phyloP scores from a whole-genome alignment of 495 filamentous ascomycete genomes.

The Tuber umbilicatum region DNA sequence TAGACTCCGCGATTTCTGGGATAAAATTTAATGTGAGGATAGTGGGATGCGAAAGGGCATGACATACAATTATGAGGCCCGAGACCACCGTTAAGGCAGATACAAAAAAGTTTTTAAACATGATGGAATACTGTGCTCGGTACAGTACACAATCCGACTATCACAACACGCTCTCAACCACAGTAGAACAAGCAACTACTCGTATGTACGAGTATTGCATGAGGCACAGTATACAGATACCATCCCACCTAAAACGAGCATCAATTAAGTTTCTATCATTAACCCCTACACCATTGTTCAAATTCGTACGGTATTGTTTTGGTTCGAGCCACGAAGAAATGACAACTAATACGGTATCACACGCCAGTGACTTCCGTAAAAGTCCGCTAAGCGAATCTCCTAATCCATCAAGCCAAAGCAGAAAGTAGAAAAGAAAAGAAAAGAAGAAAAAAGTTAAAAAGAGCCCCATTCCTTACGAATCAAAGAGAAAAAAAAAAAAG shows the following conservation, averaged over 20 bases:
- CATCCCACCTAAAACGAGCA: not conserved
- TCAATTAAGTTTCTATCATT: conserved; percentile 3
- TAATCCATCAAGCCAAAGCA: not conserved
- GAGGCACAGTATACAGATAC: not conserved
- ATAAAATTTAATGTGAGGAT: not conserved
- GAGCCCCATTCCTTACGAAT: not conserved
- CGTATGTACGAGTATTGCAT: too few relatives aligned
- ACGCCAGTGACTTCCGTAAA: not conserved
- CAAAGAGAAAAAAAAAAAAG: not conserved
- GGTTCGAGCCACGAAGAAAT: not conserved
- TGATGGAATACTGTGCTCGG: not conserved
- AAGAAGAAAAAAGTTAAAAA: not conserved
- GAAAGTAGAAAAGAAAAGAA: not conserved
- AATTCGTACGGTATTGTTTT: not conserved
- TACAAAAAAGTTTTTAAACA: not conserved
- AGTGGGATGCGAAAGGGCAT: not conserved
- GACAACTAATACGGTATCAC: not conserved
- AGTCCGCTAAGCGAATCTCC: not conserved
- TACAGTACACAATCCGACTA: not conserved
- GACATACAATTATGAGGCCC: not conserved
- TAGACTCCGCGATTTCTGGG: not conserved
- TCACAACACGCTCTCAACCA: not conserved
- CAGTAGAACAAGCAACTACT: not conserved
- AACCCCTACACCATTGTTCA: not conserved
- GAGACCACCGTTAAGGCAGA: not conserved